Evolutionary conservation across 768 basidiomycete genomes (phyloP).

Genomic region (Calocybe cyanea): DNA sequence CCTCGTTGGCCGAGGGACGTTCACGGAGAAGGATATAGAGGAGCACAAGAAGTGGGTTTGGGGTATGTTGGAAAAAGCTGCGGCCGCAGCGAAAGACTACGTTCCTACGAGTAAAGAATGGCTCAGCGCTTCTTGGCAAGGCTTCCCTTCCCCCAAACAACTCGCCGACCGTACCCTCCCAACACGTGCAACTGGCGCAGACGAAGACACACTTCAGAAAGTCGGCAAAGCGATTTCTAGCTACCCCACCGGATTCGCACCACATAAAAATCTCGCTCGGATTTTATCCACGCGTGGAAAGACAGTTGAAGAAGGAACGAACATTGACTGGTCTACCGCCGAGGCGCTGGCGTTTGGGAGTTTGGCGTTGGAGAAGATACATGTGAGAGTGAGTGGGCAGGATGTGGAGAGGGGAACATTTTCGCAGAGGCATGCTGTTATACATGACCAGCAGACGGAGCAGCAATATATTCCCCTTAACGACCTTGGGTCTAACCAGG

Average conservation of each 20-base stretch:
- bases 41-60: constrained; percentile 99
- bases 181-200: constrained; percentile 81
- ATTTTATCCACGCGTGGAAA: constrained; percentile 87
- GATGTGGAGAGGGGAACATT: constrained; percentile 99
- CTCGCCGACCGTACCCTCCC: constrained; percentile 90
- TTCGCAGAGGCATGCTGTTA: constrained; percentile 95
- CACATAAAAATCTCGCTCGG: constrained; percentile 91
- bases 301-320: constrained; percentile 83
- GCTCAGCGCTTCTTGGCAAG: constrained; percentile 97
- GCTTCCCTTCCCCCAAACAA: constrained; percentile 96
- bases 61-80: constrained; percentile 97
- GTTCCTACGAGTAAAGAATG: constrained; percentile 93
- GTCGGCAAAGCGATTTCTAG: constrained; percentile 86
- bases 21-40: constrained; percentile 94
- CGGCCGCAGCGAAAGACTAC: constrained; percentile 93
- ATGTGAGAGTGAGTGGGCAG: constrained; percentile 94
- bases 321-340: constrained; percentile 98
- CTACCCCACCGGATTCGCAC: constrained; percentile 80
- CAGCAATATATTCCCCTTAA: constrained; percentile 87
- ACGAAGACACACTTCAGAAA: constrained; percentile 70
- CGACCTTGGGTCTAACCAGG: constrained; percentile 83
- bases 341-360: constrained; percentile 96
- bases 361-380: constrained; percentile 87
- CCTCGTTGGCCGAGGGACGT: constrained; percentile 86
- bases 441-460: constrained; percentile 95